Evolutionary conservation across 371 early-diverging fungal genomes (phyloP).

Genomic region (Umbelopsis sp.): DNA sequence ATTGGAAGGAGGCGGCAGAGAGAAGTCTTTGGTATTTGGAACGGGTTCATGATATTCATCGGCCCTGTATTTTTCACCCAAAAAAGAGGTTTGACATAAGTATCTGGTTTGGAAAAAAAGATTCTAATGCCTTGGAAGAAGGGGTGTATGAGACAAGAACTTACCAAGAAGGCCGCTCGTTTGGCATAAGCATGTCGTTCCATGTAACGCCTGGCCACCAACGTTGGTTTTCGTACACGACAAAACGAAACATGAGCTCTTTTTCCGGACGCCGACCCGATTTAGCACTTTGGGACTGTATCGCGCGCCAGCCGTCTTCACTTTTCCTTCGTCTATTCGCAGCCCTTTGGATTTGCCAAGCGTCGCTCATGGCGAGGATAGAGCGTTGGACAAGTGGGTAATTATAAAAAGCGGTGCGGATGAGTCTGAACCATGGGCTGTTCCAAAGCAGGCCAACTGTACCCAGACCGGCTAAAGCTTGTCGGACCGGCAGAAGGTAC

Average conservation of each 20-base stretch:
- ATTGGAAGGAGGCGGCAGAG: constrained; percentile 27
- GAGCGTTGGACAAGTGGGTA: constrained; percentile 6
- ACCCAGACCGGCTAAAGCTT: background rate
- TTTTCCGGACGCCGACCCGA: background rate
- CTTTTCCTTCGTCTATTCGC: background rate
- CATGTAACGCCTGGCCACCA: constrained; percentile 32
- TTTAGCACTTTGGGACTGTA: constrained; percentile 10
- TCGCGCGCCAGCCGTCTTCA: constrained; percentile 1
- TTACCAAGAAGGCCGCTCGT: constrained; percentile 10
- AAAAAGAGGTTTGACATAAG: background rate
- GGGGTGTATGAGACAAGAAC: too few species aligned
- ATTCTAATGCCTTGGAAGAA: too few species aligned
- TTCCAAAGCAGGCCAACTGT: constrained; percentile 5
- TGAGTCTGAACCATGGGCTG: constrained; percentile 1
- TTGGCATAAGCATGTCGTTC: background rate
- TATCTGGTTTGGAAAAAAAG: background rate
- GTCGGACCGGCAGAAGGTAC: constrained; percentile 5
- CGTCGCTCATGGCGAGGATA: background rate
- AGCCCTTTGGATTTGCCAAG: background rate
- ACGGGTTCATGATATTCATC: constrained; percentile 32
- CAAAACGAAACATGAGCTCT: constrained; percentile 16
- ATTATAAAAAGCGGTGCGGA: constrained; percentile 1
- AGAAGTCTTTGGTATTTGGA: constrained; percentile 26
- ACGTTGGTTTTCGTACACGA: constrained; percentile 34
- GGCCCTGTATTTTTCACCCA: constrained; percentile 21